Evolutionary conservation across 2,329 filamentous ascomycete species (phyloP), one percentile per base, ranked within the genome.

Genomic region (Arthrocladium fulminans): DNA sequence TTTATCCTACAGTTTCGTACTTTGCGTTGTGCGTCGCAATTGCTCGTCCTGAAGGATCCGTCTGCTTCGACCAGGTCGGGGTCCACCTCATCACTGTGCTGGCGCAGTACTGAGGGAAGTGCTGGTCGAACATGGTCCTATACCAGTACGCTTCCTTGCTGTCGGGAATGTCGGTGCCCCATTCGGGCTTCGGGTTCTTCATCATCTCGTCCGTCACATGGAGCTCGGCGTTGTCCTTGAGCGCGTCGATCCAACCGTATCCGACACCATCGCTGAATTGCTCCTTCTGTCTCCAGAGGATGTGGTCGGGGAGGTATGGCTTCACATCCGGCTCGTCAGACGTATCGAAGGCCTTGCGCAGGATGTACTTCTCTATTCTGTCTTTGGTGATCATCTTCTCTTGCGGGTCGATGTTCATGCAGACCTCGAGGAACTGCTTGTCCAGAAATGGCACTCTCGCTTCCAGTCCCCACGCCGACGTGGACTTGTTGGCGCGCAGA

Each of bases 141-240:
- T 98, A 98, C 92, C 92, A 98, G 77, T 95, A 94, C 71, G 88
- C 92, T 73, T 98, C 92, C 79, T 98, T 98, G 63, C 84, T 89
- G 63, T 96, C 89, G 8, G 92, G 94, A 54, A 95, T 80, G 63
- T 98, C 94, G 61, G 73, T 71, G 44, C 88, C 90, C 94, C 94
- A 98, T 68, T 96, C 88, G 10, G 87, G 80, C 77, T 95, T 96
- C 55, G 92, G 90, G 79, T 94, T 90, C 77, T 89, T 88, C 85
- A 97, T 88, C 82, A 94, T 89, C 75, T 97, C 90, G 63, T 98
- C 90, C 15, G 86, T 94, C 48, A 98, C 84, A 49, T 92, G 80
- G 56, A 82, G 67, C 71, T 94, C 88, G 27, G 92, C 92, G 62
- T 84, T 86, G 70, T 97, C 92, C 77, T 96, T 97, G 61, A 98